Conservation (phyloP, 1,284 basidiomycete genomes). For the Nidula niveotomentosa region DNA sequence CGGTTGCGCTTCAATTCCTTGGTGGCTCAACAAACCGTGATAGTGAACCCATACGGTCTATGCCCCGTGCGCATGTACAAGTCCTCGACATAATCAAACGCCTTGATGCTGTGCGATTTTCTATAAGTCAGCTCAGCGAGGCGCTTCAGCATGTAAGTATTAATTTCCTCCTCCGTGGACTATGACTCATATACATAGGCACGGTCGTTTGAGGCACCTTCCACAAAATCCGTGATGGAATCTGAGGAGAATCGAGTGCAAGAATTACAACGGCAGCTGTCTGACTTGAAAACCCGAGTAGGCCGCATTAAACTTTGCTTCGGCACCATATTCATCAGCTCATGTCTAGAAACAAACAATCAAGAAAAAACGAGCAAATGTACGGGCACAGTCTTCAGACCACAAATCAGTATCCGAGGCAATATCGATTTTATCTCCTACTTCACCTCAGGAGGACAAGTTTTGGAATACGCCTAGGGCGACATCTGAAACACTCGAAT, state of each 20-base stretch:
- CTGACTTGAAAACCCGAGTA: slow-evolving; percentile 32
- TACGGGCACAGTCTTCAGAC: no score
- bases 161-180: no score
- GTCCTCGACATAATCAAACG: slow-evolving; percentile 53
- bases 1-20: not conserved
- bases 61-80: slow-evolving; percentile 68
- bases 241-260: slow-evolving; percentile 60
- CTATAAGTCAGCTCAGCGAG: slow-evolving; percentile 48
- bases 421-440: slow-evolving; percentile 4
- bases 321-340: not conserved
- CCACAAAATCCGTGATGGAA: slow-evolving; percentile 36
- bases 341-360: slow-evolving; percentile 15
- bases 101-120: slow-evolving; percentile 47
- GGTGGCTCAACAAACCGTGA: slow-evolving; percentile 7
- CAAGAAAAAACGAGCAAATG: not conserved
- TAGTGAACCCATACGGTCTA: slow-evolving; percentile 64
- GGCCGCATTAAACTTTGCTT: not conserved
- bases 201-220: not conserved
- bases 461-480: slow-evolving; percentile 63
- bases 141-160: slow-evolving; percentile 48
- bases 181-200: not conserved
- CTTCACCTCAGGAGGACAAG: slow-evolving; percentile 42
- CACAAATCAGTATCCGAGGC: no score
- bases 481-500: slow-evolving; percentile 54
- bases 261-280: slow-evolving; percentile 50